Evolutionary conservation across 352 stramenopile species (phyloP), one percentile per base, ranked within the genome.

Genomic region (Phytophthora capsici): DNA sequence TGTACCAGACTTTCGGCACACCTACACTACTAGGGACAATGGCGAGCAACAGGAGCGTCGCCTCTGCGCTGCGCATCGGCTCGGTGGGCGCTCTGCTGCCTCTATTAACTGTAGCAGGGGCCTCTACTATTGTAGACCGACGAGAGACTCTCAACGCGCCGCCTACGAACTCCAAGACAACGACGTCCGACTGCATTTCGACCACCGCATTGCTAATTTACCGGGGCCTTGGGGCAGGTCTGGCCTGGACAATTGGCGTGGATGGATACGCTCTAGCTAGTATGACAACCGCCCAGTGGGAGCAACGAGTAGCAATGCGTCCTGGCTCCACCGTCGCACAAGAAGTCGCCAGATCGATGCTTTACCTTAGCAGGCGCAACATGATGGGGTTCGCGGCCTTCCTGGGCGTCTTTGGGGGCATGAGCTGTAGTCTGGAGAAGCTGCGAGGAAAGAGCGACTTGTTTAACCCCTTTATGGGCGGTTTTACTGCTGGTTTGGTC

Each of bases 221-320:
- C 41, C 78, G 84, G 46, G 86, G 86, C 6, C 26, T 93, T 17
- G 81, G 82, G 20, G 79, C 86, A 12, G 86, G 86, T 20, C 23
- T 90, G 10, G 84, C 85, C 22, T 94, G 86, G 86, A 93, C 86
- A 3, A 69, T 94, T n/a, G 79, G 67, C 36, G 83, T 91, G 32
- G 86, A 94, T 38, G 71, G 71, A 13, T 94, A 94, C 63, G 69
- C 57, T 30, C 45, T 93, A 26, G 49, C 88, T 14, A 66, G 60
- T 14, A 69, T 71, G 14, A 69, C 76, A 4, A 66, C 82, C 7
- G 23, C 25, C 3, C 54, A 82, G 28, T 90, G 78, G 82, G 53
- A 41, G 4, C 63, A 82, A 34, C 67, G 63, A 25, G 47, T 88
- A 22, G 71, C 63, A 8, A 55, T 46, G 12, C 63, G 59, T 16